Evolutionary conservation across 257 asterid genomes (phyloP).

Genomic region (Solanum raphanifolium): DNA sequence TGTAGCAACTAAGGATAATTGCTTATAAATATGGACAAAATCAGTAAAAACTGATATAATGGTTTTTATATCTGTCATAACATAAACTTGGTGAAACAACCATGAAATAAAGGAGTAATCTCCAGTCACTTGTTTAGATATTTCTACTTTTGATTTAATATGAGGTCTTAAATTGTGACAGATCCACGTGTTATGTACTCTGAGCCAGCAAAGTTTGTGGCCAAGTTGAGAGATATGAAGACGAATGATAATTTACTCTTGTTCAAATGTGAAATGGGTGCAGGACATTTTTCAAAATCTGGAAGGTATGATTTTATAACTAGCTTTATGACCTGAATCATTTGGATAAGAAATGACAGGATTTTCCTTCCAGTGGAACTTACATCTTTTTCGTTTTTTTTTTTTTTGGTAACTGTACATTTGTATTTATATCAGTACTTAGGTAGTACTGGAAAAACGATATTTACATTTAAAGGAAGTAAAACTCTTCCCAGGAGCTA

Average conservation of each 20-base stretch:
- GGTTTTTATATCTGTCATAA: background rate
- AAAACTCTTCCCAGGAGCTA: background rate
- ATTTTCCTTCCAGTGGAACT: background rate
- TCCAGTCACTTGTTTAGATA: background rate
- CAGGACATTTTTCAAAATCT: slow-evolving; percentile 93
- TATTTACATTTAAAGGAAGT: background rate
- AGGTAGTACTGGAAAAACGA: background rate
- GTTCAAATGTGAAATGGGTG: slow-evolving; percentile 87
- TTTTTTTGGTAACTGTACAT: background rate
- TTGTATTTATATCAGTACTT: background rate
- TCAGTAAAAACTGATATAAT: background rate
- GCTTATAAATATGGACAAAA: background rate
- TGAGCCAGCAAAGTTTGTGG: slow-evolving; percentile 90
- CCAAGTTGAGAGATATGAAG: slow-evolving; percentile 83
- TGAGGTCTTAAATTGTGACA: slow-evolving; percentile 17
- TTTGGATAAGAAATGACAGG: background rate
- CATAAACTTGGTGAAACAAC: background rate
- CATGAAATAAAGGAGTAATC: background rate
- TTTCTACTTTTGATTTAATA: background rate
- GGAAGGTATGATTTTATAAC: slow-evolving; percentile 51
- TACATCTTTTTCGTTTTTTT: background rate
- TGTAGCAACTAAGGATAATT: background rate
- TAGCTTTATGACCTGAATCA: background rate
- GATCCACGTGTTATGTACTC: slow-evolving; percentile 87
- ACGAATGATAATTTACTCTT: slow-evolving; percentile 61